Evolutionary conservation across 2,329 filamentous ascomycete genomes (phyloP).

Genomic region (Aspergillus sp.): DNA sequence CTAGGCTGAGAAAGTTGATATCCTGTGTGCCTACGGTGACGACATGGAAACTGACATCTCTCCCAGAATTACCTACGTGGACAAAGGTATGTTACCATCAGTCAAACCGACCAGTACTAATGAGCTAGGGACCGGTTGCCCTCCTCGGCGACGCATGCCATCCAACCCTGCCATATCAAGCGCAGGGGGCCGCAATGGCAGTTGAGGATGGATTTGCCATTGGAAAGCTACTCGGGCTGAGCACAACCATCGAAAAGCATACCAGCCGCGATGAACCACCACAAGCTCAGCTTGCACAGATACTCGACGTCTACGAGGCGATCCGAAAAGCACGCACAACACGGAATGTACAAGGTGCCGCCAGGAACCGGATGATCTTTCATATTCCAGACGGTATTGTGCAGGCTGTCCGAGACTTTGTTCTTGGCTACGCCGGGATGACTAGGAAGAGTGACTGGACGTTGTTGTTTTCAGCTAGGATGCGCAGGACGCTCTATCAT

Average conservation of each 20-base stretch:
- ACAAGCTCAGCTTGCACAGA: background rate
- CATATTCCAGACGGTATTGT: constrained; percentile 20
- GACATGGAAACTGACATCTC: constrained; percentile 65
- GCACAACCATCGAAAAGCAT: constrained; percentile 30
- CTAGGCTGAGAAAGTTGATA: background rate
- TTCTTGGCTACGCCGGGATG: constrained; percentile 14
- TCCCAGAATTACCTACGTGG: constrained; percentile 42
- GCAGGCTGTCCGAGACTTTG: constrained; percentile 15
- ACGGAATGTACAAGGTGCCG: constrained; percentile 17
- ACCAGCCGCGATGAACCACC: background rate
- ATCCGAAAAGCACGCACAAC: constrained; percentile 19
- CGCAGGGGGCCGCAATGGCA: constrained; percentile 63
- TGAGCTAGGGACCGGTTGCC: constrained; percentile 10
- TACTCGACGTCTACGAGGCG: constrained; percentile 16
- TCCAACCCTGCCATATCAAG: background rate
- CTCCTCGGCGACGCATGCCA: constrained; percentile 12
- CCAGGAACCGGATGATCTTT: constrained; percentile 16
- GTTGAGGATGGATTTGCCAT: constrained; percentile 67
- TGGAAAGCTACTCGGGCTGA: constrained; percentile 52
- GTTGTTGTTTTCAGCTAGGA: constrained; percentile 14
- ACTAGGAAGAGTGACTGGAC: constrained; percentile 21
- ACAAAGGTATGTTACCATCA: constrained; percentile 17
- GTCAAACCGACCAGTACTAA: background rate
- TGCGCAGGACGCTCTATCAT: constrained; percentile 12
- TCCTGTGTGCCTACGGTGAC: constrained; percentile 41